Base-by-base conservation (phyloP, 768 basidiomycete genomes). In the Hypholoma sublateritium region DNA sequence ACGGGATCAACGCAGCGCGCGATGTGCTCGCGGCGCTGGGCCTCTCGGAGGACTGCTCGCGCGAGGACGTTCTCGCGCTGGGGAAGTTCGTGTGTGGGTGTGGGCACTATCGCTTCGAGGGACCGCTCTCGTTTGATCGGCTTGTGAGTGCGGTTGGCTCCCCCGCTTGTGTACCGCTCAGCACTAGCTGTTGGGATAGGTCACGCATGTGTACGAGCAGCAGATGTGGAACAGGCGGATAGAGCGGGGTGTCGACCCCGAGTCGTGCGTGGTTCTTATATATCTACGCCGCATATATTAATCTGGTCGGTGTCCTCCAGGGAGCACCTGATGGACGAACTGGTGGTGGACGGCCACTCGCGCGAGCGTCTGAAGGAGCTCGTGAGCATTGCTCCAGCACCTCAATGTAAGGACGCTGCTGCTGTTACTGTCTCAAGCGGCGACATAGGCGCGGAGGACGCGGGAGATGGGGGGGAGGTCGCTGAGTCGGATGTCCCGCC, bases 151-250 rank as follows among this genome's bases (percentile, higher is more conserved):
- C 25, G 9, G 13, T 8, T 2, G 3, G 13, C 34, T 11, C n/a
- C 13, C 5, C 17, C 2, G 11, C 13, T 12, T 43, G 16, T 3
- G 9, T 5, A 7, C 9, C 36, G 17, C 2, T 14, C 21, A 39
- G 7, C 3, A 17, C 17, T 12, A 45, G n/a, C n/a, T 5, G 21
- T 34, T 21, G 13, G 11, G 13, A 2, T 36, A 53, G 53, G 53
- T 53, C 7, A 44, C 42, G 4, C 53, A 53, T 53, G 53, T 53
- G 19, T 46, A 34, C 34, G 25, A 46, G 8, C 53, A 53, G 53
- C 53, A 53, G 28, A 8, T 6, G 19, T 47, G 46, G 46, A 47
- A 22, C 22, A 25, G 4, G 11, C 34, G 19, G 13, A 45, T 36
- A 36, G 8, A 16, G 21, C 6, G 16, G 21, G 19, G 2, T 4